Evolutionary conservation across 1,284 basidiomycete genomes (phyloP), one percentile per base, ranked within the genome.

Genomic region (Takashimella tepidaria): DNA sequence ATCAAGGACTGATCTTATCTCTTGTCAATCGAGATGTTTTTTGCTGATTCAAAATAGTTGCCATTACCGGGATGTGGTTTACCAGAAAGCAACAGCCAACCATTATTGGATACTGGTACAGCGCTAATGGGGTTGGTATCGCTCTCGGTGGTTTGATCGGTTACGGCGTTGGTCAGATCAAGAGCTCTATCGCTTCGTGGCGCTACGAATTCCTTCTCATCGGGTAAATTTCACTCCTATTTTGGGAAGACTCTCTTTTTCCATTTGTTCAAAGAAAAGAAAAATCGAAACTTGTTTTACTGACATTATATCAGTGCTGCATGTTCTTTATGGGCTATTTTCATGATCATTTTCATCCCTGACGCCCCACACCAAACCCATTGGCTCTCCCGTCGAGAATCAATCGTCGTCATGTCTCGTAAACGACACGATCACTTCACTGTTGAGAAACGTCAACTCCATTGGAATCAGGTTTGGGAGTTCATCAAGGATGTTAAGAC

Each of bases 371-470:
- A 67, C 53, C 57, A 55, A 24, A 54, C 64, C 20, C 49, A 56
- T 12, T 69, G 70, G 49, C 61, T 78, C 45, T 67, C 66, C 16
- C 64, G 69, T 20, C 58, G 72, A 2, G 70, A 78, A 54, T 59
- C 68, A 2, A 55, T 74, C 25, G 61, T 77, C 24, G 68, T 70
- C n/a, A 64, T 76, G 27, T 63, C 67, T 26, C 62, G 76, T 8
- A 71, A 77, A 54, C 59, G 69, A 20, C 48, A 66, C 46, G 75
- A 77, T 57, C 66, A 75, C 54, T 68, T 69, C 24, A 74, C 73
- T n/a, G 69, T 76, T 47, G 71, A 75, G 56, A 71, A 75, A 53
- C 59, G 66, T 10, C 62, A 69, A 45, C 66, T 76, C 63, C 75
- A 76, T 55, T 59, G 58, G 63, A 61, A 72, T 21, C 77, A 78